Evolutionary conservation across 352 stramenopile genomes (phyloP).

Genomic region (Thraustochytrium sp.): DNA sequence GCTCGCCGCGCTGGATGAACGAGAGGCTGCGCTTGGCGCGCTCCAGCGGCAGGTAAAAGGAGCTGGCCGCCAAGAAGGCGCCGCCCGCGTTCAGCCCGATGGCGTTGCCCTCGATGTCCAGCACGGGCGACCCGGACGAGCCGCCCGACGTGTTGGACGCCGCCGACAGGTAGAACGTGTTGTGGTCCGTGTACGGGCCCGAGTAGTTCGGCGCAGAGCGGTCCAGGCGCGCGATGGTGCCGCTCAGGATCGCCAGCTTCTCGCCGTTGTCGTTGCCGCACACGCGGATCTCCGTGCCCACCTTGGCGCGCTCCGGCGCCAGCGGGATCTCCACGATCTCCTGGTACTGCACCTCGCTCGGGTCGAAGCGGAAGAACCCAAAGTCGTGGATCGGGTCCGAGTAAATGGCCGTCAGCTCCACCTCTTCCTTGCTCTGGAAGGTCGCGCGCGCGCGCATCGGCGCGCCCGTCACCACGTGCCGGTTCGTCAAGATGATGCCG

Average conservation of each 20-base stretch:
- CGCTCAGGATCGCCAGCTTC: constrained; percentile 80
- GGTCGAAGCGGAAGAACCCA: constrained; percentile 77
- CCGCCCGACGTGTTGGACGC: constrained; percentile 68
- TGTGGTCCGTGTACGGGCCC: constrained; percentile 81
- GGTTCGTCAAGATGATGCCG: constrained; percentile 82
- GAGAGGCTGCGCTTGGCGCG: constrained; percentile 69
- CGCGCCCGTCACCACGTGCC: constrained; percentile 70
- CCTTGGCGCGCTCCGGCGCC: constrained; percentile 68
- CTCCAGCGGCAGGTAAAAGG: constrained; percentile 79
- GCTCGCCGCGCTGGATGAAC: constrained; percentile 61
- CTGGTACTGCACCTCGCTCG: constrained; percentile 72
- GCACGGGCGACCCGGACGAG: constrained; percentile 74
- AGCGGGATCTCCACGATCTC: constrained; percentile 69
- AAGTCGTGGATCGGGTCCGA: constrained; percentile 85
- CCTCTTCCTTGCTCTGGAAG: constrained; percentile 86
- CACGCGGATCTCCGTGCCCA: constrained; percentile 80
- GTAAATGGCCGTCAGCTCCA: constrained; percentile 79
- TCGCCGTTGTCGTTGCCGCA: constrained; percentile 83
- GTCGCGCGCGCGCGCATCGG: constrained; percentile 79
- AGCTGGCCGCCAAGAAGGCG: constrained; percentile 70
- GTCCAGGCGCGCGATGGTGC: constrained; percentile 78
- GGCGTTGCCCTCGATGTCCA: constrained; percentile 74
- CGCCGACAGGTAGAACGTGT: constrained; percentile 83
- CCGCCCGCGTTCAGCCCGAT: constrained; percentile 82
- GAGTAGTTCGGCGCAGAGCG: constrained; percentile 77